Evolutionary conservation across 352 stramenopile genomes (phyloP).

Genomic region (Phytophthora sp.): DNA sequence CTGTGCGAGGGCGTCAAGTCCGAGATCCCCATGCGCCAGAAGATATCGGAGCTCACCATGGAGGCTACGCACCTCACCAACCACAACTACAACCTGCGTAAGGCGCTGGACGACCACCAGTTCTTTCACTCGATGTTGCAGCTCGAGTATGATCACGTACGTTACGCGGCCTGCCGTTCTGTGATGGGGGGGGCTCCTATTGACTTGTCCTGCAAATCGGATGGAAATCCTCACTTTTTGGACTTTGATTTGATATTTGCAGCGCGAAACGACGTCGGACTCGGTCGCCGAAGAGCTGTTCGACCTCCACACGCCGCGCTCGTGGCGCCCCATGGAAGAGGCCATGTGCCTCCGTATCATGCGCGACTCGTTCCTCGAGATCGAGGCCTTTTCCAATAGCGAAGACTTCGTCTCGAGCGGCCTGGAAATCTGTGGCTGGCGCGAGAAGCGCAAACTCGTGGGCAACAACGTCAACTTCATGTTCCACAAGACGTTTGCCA

Average conservation of each 20-base stretch:
- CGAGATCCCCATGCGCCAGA: slow-evolving; percentile 27
- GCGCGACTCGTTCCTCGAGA: slow-evolving; percentile 58
- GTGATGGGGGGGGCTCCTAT: not conserved
- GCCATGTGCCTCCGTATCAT: slow-evolving; percentile 50
- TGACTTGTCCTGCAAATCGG: not conserved
- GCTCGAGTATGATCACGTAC: slow-evolving; percentile 67
- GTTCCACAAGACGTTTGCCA: slow-evolving; percentile 64
- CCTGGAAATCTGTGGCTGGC: slow-evolving; percentile 64
- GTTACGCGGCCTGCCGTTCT: slow-evolving; percentile 10
- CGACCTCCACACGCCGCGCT: slow-evolving; percentile 38
- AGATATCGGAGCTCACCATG: slow-evolving; percentile 45
- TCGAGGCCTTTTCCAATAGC: slow-evolving; percentile 51
- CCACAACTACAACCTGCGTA: slow-evolving; percentile 58
- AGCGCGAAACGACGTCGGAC: slow-evolving; percentile 45
- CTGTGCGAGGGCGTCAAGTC: slow-evolving; percentile 37
- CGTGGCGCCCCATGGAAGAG: slow-evolving; percentile 51
- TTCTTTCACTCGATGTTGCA: slow-evolving; percentile 72
- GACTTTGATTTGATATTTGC: slow-evolving; percentile 3
- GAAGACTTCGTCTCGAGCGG: slow-evolving; percentile 59
- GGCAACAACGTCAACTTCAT: slow-evolving; percentile 64
- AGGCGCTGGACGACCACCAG: slow-evolving; percentile 53
- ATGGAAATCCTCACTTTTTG: not conserved
- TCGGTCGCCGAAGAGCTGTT: slow-evolving; percentile 27
- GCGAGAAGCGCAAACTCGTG: slow-evolving; percentile 63
- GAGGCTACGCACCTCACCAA: slow-evolving; percentile 53